These are phyloP conservation scores for Tuber melanosporum DNA, from an alignment of 495 filamentous ascomycete species.

Conservation along the genomic window DNA sequence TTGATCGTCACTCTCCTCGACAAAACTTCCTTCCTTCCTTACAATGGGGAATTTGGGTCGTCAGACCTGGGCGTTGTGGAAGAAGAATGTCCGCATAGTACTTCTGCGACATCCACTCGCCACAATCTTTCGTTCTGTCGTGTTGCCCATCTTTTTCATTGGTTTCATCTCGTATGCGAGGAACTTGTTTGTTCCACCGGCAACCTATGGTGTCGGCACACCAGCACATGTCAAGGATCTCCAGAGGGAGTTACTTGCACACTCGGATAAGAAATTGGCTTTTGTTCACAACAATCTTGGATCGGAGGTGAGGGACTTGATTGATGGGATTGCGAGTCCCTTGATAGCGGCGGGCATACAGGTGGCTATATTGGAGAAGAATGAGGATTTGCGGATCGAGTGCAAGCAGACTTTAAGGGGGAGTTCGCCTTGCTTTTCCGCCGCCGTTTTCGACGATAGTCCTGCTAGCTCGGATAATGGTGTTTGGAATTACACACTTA, in stretches of 20 bases:
- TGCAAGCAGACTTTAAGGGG: conserved; percentile 66
- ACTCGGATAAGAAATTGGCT: conserved; percentile 57
- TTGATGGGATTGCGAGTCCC: conserved; percentile 53
- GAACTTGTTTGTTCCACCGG: conserved; percentile 62
- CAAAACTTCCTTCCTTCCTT: background rate
- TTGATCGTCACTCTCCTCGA: background rate
- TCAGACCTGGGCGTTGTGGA: conserved; percentile 65
- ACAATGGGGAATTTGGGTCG: conserved; percentile 52
- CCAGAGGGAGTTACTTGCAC: conserved; percentile 51
- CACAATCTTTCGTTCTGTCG: conserved; percentile 61
- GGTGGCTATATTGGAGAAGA: conserved; percentile 50
- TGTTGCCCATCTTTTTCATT: conserved; percentile 65
- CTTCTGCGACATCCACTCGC: conserved; percentile 57
- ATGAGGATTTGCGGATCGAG: conserved; percentile 52
- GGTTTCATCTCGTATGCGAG: conserved; percentile 61
- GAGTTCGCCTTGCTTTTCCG: conserved; percentile 65
- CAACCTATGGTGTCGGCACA: conserved; percentile 60
- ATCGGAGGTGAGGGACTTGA: conserved; percentile 66
- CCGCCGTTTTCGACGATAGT: conserved; percentile 58
- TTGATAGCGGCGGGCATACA: conserved; percentile 49
- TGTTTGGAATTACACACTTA: conserved; percentile 79
- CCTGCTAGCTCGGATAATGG: conserved; percentile 50
- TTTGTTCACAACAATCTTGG: conserved; percentile 72
- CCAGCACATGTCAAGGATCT: conserved; percentile 56
- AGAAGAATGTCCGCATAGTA: conserved; percentile 68